Evolutionary conservation across 768 basidiomycete species (phyloP).

Genomic region (Leccinellum luteum): DNA sequence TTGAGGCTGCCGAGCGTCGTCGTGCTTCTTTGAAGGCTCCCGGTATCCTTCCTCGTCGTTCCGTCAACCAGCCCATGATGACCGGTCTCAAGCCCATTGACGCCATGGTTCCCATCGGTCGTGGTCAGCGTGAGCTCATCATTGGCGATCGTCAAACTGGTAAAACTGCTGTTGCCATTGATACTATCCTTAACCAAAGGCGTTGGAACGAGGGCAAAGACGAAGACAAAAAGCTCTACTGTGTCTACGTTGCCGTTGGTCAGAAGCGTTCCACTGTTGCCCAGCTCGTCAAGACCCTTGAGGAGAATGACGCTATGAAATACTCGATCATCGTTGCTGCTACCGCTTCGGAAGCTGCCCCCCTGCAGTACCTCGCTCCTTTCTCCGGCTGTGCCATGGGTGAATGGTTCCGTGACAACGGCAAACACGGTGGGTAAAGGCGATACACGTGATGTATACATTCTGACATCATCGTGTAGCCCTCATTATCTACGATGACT

Average conservation of each 20-base stretch:
- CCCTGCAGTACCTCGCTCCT: constrained; percentile 98
- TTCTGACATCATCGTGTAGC: constrained; percentile 43
- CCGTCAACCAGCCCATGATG: constrained; percentile 99
- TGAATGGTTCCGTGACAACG: constrained; percentile 99
- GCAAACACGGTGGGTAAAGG: constrained; percentile 83
- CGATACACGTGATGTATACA: background rate
- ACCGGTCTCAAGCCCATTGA: constrained; percentile 99
- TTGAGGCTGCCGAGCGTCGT: constrained; percentile 88
- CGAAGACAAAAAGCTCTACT: constrained; percentile 98
- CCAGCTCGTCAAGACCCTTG: constrained; percentile 98
- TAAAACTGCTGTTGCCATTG: constrained; percentile 98
- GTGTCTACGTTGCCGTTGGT: constrained; percentile 98
- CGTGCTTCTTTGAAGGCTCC: constrained; percentile 99
- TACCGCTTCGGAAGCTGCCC: constrained; percentile 98
- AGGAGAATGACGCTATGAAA: constrained; percentile 99
- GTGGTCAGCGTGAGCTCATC: constrained; percentile 99
- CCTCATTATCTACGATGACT: constrained; percentile 98
- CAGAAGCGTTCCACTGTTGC: constrained; percentile 99
- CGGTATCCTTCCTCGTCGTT: constrained; percentile 98
- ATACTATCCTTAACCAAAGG: constrained; percentile 99
- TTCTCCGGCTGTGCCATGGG: constrained; percentile 99
- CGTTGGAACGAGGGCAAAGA: constrained; percentile 98
- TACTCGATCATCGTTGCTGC: constrained; percentile 99
- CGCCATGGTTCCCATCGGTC: constrained; percentile 99
- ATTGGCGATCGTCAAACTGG: constrained; percentile 99